Conservation (phyloP, 2,329 filamentous ascomycete species). For the Aspergillus niger region DNA sequence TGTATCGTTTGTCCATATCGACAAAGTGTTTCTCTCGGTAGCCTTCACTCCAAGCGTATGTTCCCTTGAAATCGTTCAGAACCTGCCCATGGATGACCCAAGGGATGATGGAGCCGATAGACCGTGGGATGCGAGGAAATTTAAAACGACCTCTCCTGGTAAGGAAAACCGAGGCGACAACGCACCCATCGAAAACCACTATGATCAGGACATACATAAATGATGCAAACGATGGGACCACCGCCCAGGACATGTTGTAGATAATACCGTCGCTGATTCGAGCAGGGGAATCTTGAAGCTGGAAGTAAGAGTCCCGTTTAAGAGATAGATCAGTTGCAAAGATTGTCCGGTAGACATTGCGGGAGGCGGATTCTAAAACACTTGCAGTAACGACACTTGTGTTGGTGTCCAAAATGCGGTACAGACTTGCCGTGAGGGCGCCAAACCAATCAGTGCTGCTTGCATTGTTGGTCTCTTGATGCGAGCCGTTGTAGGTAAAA, state of each 20-base stretch:
- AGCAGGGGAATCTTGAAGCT: background rate
- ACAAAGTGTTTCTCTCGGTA: constrained; percentile 17
- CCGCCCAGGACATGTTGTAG: constrained; percentile 15
- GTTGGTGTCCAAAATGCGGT: constrained; percentile 9
- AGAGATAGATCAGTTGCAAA: constrained; percentile 22
- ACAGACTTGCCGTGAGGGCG: constrained; percentile 15
- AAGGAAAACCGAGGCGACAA: constrained; percentile 22
- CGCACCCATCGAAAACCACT: constrained; percentile 20
- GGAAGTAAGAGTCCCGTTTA: constrained; percentile 18
- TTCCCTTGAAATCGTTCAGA: constrained; percentile 17
- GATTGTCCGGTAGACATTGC: constrained; percentile 18
- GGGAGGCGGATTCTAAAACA: constrained; percentile 10
- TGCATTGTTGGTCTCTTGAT: background rate
- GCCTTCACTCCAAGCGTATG: constrained; percentile 10
- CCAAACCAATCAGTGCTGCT: constrained; percentile 15
- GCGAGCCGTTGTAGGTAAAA: background rate
- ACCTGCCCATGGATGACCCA: constrained; percentile 20
- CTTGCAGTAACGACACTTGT: background rate
- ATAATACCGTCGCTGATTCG: constrained; percentile 5
- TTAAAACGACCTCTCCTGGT: constrained; percentile 15
- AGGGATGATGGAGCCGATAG: constrained; percentile 22
- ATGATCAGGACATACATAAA: constrained; percentile 22
- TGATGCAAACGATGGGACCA: constrained; percentile 18
- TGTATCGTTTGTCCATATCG: constrained; percentile 14
- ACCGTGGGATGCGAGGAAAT: constrained; percentile 21